Evolutionary conservation across 495 filamentous ascomycete genomes (phyloP).

Genomic region (Hyaloscypha variabilis): DNA sequence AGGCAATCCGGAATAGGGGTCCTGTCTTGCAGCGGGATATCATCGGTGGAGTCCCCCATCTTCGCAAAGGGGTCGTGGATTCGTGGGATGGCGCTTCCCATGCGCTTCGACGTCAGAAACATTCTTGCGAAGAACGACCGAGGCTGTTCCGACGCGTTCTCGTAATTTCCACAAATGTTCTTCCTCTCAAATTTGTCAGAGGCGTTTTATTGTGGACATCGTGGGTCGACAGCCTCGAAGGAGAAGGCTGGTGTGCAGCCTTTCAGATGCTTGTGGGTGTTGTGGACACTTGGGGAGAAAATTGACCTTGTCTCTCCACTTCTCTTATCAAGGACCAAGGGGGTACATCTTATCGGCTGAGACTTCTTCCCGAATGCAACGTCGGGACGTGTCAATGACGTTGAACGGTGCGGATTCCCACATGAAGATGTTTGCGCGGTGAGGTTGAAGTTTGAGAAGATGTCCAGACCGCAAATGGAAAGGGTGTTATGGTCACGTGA

Average conservation of each 20-base stretch:
- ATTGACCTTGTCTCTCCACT: not conserved
- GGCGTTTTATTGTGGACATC: conserved; percentile 3
- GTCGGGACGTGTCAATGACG: not conserved
- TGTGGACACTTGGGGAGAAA: no score
- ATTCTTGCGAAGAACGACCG: conserved; percentile 5
- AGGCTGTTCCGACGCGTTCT: conserved; percentile 11
- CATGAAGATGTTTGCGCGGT: not conserved
- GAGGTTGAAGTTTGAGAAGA: not conserved
- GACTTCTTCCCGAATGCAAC: not conserved
- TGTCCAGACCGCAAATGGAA: not conserved
- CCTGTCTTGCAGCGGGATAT: not conserved
- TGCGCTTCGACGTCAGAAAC: conserved; percentile 9
- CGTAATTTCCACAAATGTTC: not conserved
- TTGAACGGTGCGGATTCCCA: not conserved
- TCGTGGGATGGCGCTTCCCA: not conserved
- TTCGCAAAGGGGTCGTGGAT: not conserved
- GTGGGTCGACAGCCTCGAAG: conserved; percentile 4
- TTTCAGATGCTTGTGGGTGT: conserved; percentile 3
- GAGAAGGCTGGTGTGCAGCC: conserved; percentile 15
- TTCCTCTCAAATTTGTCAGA: not conserved
- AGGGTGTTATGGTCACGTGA: no score
- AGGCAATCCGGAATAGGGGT: not conserved
- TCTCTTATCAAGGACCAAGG: not conserved
- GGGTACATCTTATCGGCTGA: not conserved
- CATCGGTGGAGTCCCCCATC: not conserved